Conservation (phyloP, 345 rosid genomes). For the Isatis tinctoria region DNA sequence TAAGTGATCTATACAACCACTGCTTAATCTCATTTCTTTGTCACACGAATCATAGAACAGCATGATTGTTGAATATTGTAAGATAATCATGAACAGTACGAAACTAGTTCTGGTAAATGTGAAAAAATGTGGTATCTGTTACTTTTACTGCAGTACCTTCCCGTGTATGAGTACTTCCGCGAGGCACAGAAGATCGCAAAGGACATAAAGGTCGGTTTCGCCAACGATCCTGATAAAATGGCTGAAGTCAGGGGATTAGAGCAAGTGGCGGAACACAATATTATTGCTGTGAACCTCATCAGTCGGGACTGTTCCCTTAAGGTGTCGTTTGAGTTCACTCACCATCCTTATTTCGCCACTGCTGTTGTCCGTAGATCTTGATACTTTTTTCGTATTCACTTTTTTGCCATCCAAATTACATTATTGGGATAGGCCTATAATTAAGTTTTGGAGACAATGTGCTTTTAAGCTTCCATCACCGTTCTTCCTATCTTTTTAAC, state of each 20-base stretch:
- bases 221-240: constrained; percentile 61
- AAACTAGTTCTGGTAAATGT: background rate
- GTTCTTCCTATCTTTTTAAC: background rate
- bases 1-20: constrained; percentile 34
- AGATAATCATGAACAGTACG: background rate
- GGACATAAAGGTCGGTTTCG: constrained; percentile 71
- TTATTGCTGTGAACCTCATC: constrained; percentile 64
- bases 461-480: background rate
- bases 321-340: constrained; percentile 82
- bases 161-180: constrained; percentile 67
- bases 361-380: constrained; percentile 84
- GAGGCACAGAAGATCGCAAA: constrained; percentile 83
- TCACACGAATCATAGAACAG: background rate
- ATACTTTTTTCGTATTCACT: constrained; percentile 22
- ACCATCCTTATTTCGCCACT: constrained; percentile 89
- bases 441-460: background rate
- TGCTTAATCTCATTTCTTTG: background rate
- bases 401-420: background rate
- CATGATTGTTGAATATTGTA: background rate
- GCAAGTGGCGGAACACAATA: constrained; percentile 92
- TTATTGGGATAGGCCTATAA: background rate
- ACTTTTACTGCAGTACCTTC: constrained; percentile 46
- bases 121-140: background rate
- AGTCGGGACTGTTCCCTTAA: constrained; percentile 72
- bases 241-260: constrained; percentile 72